Evolutionary conservation across 2,329 filamentous ascomycete genomes (phyloP).

Genomic region (Aspergillus neoniger): DNA sequence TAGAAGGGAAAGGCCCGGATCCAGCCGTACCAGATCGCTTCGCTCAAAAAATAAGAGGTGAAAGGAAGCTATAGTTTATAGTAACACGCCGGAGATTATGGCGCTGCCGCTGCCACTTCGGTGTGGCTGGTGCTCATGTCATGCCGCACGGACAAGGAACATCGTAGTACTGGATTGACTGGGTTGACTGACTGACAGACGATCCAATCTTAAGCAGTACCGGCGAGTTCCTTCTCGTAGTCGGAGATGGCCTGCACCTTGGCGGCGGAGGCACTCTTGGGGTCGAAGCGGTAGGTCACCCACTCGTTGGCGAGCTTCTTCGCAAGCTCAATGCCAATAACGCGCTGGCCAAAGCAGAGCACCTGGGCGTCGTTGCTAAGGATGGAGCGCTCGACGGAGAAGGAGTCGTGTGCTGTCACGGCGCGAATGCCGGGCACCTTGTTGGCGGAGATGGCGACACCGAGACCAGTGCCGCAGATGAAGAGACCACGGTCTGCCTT

Average conservation of each 20-base stretch:
- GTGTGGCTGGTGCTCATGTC: too few relatives aligned
- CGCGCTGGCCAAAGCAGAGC: slow-evolving; percentile 80
- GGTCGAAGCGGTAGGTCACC: slow-evolving; percentile 80
- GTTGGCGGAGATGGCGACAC: slow-evolving; percentile 86
- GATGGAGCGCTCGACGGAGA: slow-evolving; percentile 77
- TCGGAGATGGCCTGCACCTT: slow-evolving; percentile 56
- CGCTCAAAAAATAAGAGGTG: slow-evolving; percentile 10
- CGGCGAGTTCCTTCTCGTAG: slow-evolving; percentile 43
- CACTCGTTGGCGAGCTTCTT: slow-evolving; percentile 77
- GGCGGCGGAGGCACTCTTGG: slow-evolving; percentile 62
- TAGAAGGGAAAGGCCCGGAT: neutral
- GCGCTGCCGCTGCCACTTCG: too few relatives aligned
- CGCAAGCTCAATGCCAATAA: slow-evolving; percentile 78
- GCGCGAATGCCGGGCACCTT: slow-evolving; percentile 81
- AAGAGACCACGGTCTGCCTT: slow-evolving; percentile 71
- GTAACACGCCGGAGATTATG: neutral
- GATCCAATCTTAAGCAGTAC: slow-evolving; percentile 5
- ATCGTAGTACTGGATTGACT: slow-evolving; percentile 6
- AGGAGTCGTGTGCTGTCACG: slow-evolving; percentile 87
- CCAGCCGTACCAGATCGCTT: slow-evolving; percentile 10
- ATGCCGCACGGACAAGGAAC: too few relatives aligned
- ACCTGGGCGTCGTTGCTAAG: slow-evolving; percentile 86
- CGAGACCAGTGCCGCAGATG: slow-evolving; percentile 84
- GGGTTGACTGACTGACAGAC: neutral
- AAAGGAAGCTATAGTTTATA: slow-evolving; percentile 1